These are phyloP conservation scores for Skeletonema potamos DNA, from an alignment of 108 stramenopile genomes.

Conservation along the genomic window DNA sequence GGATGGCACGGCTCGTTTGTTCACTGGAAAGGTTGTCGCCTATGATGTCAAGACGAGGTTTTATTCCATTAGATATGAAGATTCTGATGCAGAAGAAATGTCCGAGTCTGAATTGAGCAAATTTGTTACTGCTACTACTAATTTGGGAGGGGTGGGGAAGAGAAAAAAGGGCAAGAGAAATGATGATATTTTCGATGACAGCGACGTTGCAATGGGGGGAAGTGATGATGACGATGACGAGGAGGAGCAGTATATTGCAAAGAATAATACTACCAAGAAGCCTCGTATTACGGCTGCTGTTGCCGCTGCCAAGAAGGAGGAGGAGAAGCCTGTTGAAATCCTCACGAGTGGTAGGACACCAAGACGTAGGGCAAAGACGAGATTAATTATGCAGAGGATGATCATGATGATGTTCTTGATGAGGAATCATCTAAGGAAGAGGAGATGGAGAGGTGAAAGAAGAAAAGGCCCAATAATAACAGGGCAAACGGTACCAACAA, in stretches of 20 bases:
- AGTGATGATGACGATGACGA: background rate
- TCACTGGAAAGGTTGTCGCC: background rate
- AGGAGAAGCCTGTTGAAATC: background rate
- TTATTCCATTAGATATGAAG: slow-evolving; percentile 19
- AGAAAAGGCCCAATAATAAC: background rate
- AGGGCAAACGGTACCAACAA: background rate
- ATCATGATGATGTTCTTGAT: background rate
- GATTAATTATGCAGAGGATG: background rate
- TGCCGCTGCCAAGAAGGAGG: background rate
- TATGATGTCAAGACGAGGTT: background rate
- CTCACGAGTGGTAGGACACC: background rate
- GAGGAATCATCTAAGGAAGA: background rate
- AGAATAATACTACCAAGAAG: background rate
- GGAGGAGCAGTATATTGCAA: background rate
- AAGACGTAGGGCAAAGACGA: background rate
- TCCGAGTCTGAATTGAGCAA: slow-evolving; percentile 3
- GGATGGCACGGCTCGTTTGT: background rate
- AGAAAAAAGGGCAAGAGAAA: slow-evolving; percentile 13
- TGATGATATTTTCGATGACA: background rate
- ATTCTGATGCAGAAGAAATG: slow-evolving; percentile 18
- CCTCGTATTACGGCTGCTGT: background rate
- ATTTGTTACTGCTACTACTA: background rate
- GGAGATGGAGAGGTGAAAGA: background rate
- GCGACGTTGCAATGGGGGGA: slow-evolving; percentile 3
- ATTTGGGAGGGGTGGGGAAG: background rate